These are phyloP conservation scores for Aspergillus piperis DNA, from an alignment of 2,329 filamentous ascomycete genomes.

Conservation along the genomic window DNA sequence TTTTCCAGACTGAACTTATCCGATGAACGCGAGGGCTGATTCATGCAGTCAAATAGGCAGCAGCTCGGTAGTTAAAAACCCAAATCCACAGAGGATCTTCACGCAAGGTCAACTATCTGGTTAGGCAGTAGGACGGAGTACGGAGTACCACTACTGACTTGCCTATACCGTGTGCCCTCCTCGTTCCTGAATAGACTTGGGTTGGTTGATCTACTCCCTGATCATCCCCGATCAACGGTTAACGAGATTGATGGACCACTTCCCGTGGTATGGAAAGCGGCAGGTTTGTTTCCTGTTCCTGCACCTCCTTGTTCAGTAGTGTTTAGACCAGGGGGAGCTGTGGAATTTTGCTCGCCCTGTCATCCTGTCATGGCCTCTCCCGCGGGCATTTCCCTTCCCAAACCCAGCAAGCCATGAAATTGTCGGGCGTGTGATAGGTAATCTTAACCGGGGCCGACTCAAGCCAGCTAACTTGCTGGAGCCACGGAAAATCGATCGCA, in stretches of 20 bases:
- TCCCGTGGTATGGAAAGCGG: neutral
- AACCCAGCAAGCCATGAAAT: neutral
- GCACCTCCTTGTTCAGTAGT: neutral
- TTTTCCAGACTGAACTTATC: neutral
- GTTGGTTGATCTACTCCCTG: neutral
- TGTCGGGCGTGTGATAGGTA: conserved; percentile 12
- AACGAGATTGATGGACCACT: neutral
- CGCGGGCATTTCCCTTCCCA: neutral
- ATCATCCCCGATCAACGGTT: neutral
- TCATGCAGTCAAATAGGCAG: conserved; percentile 5
- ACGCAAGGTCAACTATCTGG: neutral
- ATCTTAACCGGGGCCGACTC: conserved; percentile 10
- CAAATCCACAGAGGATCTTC: neutral
- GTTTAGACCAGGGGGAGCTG: neutral
- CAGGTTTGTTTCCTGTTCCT: conserved; percentile 1
- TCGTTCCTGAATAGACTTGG: neutral
- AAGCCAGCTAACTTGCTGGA: conserved; percentile 9
- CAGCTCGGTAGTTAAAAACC: neutral
- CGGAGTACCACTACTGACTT: too few species aligned
- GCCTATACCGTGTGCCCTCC: neutral
- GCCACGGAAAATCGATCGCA: conserved; percentile 22
- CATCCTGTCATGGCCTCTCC: neutral
- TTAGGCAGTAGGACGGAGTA: neutral
- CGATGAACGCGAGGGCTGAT: neutral
- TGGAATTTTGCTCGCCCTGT: neutral